These are phyloP conservation scores for Entomortierella lignicola DNA, from an alignment of 192 early-diverging fungal species.

Conservation along the genomic window DNA sequence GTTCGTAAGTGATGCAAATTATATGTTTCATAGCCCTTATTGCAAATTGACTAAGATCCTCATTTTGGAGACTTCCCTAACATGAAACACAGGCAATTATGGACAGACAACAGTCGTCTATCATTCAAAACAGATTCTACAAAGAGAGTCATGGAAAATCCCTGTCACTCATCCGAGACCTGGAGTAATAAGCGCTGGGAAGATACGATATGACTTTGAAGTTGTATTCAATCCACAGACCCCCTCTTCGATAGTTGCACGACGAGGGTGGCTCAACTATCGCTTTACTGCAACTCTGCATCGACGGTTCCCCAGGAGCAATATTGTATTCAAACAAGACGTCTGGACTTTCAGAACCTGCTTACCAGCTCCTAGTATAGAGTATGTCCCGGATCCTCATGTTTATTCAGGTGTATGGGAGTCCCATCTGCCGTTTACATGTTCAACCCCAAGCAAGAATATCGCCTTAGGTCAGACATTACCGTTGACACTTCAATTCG, in stretches of 20 bases:
- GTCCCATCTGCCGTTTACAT: constrained; percentile 17
- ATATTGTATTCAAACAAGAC: constrained; percentile 29
- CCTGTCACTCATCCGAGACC: constrained; percentile 6
- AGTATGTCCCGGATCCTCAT: constrained; percentile 10
- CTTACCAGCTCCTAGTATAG: constrained; percentile 15
- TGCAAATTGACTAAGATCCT: no score
- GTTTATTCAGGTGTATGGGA: constrained; percentile 32
- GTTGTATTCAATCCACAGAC: constrained; percentile 5
- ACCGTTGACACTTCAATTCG: constrained; percentile 24
- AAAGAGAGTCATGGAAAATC: constrained; percentile 18
- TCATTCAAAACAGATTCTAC: constrained; percentile 26
- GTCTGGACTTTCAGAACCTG: constrained; percentile 38
- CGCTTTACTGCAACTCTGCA: constrained; percentile 22
- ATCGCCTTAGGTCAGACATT: constrained; percentile 18
- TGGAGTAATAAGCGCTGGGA: constrained; percentile 26
- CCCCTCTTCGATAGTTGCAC: constrained; percentile 26
- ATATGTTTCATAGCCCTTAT: no score
- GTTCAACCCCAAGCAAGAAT: constrained; percentile 20
- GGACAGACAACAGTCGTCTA: constrained; percentile 18
- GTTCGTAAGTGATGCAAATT: constrained; percentile 11
- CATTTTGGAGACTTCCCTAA: no score
- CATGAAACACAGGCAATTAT: background rate
- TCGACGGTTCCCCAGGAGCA: constrained; percentile 14
- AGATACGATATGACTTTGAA: constrained; percentile 28
- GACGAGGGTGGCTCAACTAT: constrained; percentile 34